Percentiles rank a stretch among this genome's conserved stretches.
Conservation (phyloP, 1,284 basidiomycete genomes). For the Melampsora americana region DNA sequence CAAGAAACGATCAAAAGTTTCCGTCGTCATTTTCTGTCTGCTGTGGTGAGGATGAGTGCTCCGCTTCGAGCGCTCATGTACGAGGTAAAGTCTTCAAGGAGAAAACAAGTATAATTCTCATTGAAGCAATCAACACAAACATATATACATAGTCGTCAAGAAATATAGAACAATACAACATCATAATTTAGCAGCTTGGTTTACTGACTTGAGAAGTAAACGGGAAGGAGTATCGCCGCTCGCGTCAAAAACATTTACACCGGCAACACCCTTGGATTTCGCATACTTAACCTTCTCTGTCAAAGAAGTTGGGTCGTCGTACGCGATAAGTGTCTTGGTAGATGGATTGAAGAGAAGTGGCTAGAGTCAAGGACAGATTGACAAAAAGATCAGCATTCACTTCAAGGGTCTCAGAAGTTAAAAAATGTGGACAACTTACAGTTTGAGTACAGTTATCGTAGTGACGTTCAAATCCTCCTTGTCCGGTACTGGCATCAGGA, state of each 20-base stretch:
- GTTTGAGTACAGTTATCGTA: slow-evolving; percentile 41
- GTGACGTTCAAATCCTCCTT: slow-evolving; percentile 29
- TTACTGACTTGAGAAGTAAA: slow-evolving; percentile 28
- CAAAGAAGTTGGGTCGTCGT: slow-evolving; percentile 32
- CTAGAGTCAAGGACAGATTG: not conserved
- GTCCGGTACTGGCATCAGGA: slow-evolving; percentile 22
- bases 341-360: slow-evolving; percentile 40
- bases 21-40: no score
- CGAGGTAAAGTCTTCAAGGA: no score
- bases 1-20: no score
- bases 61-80: no score
- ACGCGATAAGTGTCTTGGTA: slow-evolving; percentile 33
- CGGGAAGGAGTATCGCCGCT: slow-evolving; percentile 32
- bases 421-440: not conserved
- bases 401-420: not conserved
- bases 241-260: slow-evolving; percentile 41
- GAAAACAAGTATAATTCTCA: no score
- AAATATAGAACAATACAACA: not conserved
- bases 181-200: not conserved
- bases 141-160: no score
- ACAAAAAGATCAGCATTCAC: not conserved
- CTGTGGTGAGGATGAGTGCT: no score
- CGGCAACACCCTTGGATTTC: slow-evolving; percentile 18
- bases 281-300: slow-evolving; percentile 28
- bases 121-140: no score